Evolutionary conservation across 2,329 filamentous ascomycete species (phyloP).

Genomic region (Microcera coccophila): DNA sequence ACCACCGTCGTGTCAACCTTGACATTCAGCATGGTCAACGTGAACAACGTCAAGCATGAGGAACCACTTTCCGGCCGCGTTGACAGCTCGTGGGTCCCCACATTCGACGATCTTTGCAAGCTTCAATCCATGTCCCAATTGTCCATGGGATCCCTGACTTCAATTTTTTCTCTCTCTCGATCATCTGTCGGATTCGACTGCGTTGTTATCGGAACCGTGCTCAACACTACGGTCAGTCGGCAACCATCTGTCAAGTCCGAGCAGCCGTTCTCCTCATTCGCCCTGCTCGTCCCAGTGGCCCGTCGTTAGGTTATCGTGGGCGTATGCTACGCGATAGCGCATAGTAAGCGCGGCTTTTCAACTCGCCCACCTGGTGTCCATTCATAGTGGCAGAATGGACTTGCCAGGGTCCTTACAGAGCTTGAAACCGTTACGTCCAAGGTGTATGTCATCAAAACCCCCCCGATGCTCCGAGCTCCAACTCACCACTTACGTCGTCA

Average conservation of each 20-base stretch:
- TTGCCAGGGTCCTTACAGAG: neutral
- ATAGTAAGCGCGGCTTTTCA: slow-evolving; percentile 1
- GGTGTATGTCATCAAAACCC: no score
- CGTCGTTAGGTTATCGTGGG: neutral
- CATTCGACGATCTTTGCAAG: neutral
- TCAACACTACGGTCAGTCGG: neutral
- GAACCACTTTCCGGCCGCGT: neutral
- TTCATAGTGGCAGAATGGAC: slow-evolving; percentile 7
- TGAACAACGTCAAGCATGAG: neutral
- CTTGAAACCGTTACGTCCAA: no score
- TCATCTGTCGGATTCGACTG: slow-evolving; percentile 22
- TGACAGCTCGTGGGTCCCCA: neutral
- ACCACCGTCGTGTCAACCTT: neutral
- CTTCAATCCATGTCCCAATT: slow-evolving; percentile 7
- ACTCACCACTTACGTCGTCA: no score
- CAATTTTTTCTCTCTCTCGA: slow-evolving; percentile 15
- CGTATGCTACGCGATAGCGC: slow-evolving; percentile 2
- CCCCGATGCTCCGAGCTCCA: no score
- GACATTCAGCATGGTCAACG: neutral
- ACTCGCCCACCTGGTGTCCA: slow-evolving; percentile 2
- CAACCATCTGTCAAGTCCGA: slow-evolving; percentile 6
- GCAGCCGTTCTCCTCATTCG: slow-evolving; percentile 5
- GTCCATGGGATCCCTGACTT: slow-evolving; percentile 7
- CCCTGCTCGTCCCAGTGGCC: neutral
- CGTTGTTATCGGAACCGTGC: neutral